Percentiles rank a stretch among this genome's conserved stretches.
Conservation (phyloP, 495 filamentous ascomycete species). For the Cairneyella variabilis region DNA sequence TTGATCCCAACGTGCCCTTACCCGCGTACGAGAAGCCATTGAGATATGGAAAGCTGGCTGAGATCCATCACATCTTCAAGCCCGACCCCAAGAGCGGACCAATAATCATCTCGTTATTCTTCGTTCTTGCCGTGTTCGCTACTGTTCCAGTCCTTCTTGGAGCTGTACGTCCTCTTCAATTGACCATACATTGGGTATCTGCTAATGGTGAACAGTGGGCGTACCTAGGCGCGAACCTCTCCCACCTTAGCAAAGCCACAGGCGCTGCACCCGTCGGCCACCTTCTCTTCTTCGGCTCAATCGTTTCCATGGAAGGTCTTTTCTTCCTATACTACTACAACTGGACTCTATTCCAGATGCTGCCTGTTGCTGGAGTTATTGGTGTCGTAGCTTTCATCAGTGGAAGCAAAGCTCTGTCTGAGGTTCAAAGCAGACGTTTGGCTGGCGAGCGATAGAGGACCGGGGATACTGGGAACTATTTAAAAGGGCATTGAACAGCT, state of each 20-base stretch:
- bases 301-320: constrained; percentile 81
- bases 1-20: constrained; percentile 57
- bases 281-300: constrained; percentile 51
- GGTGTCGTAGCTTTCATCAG: constrained; percentile 75
- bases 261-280: constrained; percentile 54
- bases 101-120: constrained; percentile 75
- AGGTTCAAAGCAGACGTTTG: constrained; percentile 84
- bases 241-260: constrained; percentile 72
- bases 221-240: constrained; percentile 77
- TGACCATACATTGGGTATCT: not conserved
- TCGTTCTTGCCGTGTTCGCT: constrained; percentile 65
- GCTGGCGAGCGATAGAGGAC: constrained; percentile 65
- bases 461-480: not conserved
- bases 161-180: constrained; percentile 50
- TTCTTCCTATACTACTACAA: constrained; percentile 93
- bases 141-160: constrained; percentile 68
- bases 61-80: constrained; percentile 92
- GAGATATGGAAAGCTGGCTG: constrained; percentile 74
- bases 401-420: constrained; percentile 85
- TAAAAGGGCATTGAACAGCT: not conserved
- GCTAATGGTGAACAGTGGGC: constrained; percentile 55
- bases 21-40: constrained; percentile 59
- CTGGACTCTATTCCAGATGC: constrained; percentile 89
- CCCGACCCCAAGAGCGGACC: constrained; percentile 74
- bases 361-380: constrained; percentile 67